A percentile compares a stretch with the other conserved stretches of the same genome.
These are phyloP conservation scores for Xylariaceae sp. DNA, from an alignment of 2,329 filamentous ascomycete genomes.

Conservation along the genomic window DNA sequence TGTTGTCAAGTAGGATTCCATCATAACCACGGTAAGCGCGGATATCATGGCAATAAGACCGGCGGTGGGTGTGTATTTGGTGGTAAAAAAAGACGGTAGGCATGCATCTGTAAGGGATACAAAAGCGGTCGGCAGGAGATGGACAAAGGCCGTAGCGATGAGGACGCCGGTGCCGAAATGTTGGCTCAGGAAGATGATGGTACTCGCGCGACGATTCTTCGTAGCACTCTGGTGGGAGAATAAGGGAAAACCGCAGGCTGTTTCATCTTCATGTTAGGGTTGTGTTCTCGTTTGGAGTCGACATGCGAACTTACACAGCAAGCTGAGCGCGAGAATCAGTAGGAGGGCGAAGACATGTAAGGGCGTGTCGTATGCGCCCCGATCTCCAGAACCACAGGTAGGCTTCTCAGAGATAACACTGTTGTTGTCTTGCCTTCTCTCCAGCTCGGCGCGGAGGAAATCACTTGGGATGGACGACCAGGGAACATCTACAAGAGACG, in stretches of 20 bases:
- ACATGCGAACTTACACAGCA: slow-evolving; percentile 42
- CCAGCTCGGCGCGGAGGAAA: slow-evolving; percentile 48
- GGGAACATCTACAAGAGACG: slow-evolving; percentile 29
- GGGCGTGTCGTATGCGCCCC: slow-evolving; percentile 58
- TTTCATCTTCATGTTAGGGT: neutral
- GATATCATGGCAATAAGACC: slow-evolving; percentile 78
- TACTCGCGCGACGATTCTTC: slow-evolving; percentile 49
- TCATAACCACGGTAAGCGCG: slow-evolving; percentile 73
- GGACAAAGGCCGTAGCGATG: slow-evolving; percentile 82
- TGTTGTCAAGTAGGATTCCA: slow-evolving; percentile 86
- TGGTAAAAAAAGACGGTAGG: slow-evolving; percentile 72
- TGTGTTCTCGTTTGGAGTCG: neutral
- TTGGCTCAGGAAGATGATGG: slow-evolving; percentile 60
- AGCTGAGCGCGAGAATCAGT: slow-evolving; percentile 59
- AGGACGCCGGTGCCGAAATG: slow-evolving; percentile 79
- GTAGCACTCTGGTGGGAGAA: slow-evolving; percentile 55
- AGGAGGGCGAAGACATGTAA: slow-evolving; percentile 64
- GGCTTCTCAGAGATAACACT: slow-evolving; percentile 38
- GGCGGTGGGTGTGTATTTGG: slow-evolving; percentile 72
- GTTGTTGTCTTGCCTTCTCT: slow-evolving; percentile 38
- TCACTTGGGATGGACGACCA: slow-evolving; percentile 50
- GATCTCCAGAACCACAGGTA: slow-evolving; percentile 47
- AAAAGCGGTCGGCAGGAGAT: slow-evolving; percentile 66
- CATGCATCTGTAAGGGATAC: slow-evolving; percentile 62
- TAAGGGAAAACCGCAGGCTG: slow-evolving; percentile 62